These are phyloP conservation scores for Myxozyma geophila DNA, from an alignment of 805 yeast genomes.

Conservation along the genomic window DNA sequence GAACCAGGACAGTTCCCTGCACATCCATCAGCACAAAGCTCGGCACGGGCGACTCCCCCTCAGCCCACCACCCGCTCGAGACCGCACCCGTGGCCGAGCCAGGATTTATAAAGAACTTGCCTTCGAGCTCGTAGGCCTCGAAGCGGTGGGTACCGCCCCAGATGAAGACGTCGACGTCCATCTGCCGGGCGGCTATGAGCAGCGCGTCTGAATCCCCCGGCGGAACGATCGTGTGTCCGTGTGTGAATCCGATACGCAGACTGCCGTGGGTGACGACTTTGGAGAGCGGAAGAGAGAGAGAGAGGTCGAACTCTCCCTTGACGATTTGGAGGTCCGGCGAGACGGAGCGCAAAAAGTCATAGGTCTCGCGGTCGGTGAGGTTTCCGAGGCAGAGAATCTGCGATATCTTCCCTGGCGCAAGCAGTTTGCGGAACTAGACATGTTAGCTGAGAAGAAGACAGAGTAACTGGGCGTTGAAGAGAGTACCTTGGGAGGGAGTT, in stretches of 20 bases:
- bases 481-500: constrained; percentile 51
- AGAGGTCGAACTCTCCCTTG: constrained; percentile 75
- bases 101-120: constrained; percentile 92
- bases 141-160: constrained; percentile 95
- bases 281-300: constrained; percentile 58
- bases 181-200: constrained; percentile 79
- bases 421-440: constrained; percentile 67
- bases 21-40: constrained; percentile 88
- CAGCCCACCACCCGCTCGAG: constrained; percentile 65
- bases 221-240: constrained; percentile 84
- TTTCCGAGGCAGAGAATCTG: constrained; percentile 88
- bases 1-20: constrained; percentile 75
- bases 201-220: constrained; percentile 84
- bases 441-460: neutral
- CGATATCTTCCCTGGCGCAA: constrained; percentile 83
- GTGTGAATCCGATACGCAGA: constrained; percentile 79
- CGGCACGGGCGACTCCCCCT: constrained; percentile 64
- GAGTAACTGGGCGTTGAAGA: constrained; percentile 36
- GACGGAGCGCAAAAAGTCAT: constrained; percentile 65
- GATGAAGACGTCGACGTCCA: constrained; percentile 86
- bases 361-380: constrained; percentile 65
- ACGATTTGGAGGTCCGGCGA: constrained; percentile 77
- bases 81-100: constrained; percentile 96
- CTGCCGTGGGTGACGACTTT: constrained; percentile 69
- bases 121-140: constrained; percentile 91